Conservation (phyloP, 768 basidiomycete genomes). For the Leucogyrophana mollusca region DNA sequence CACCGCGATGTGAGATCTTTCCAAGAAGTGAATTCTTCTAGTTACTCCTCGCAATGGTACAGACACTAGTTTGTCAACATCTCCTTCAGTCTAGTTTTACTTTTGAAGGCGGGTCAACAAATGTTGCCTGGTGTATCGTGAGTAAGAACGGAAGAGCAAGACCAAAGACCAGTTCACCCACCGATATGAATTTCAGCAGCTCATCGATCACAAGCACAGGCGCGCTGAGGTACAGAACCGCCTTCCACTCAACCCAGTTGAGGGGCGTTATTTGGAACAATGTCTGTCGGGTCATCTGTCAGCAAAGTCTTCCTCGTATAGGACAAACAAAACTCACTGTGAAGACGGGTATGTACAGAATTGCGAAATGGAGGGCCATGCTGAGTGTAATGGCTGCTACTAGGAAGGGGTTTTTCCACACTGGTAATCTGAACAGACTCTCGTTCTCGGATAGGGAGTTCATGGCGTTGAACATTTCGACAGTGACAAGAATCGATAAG, state of each 20-base stretch:
- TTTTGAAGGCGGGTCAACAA: constrained; percentile 56
- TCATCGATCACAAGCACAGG: constrained; percentile 93
- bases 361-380: constrained; percentile 92
- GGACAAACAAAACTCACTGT: constrained; percentile 53
- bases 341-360: constrained; percentile 97
- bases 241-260: constrained; percentile 95
- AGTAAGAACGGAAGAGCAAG: constrained; percentile 9
- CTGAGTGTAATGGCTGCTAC: constrained; percentile 86
- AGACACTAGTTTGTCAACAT: not conserved
- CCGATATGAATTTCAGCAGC: constrained; percentile 79
- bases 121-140: constrained; percentile 41
- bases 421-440: constrained; percentile 79
- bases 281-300: constrained; percentile 38
- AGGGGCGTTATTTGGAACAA: constrained; percentile 92
- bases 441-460: constrained; percentile 98
- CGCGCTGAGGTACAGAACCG: constrained; percentile 82
- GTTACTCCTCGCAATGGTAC: too few relatives aligned
- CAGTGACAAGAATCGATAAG: constrained; percentile 91
- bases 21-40: too few relatives aligned
- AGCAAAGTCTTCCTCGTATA: not conserved
- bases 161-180: constrained; percentile 34
- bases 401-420: constrained; percentile 95
- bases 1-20: too few relatives aligned
- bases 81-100: constrained; percentile 41
- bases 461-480: constrained; percentile 98